Conservation (phyloP, 257 asterid species). For the Parsonsia alboflavescens region DNA sequence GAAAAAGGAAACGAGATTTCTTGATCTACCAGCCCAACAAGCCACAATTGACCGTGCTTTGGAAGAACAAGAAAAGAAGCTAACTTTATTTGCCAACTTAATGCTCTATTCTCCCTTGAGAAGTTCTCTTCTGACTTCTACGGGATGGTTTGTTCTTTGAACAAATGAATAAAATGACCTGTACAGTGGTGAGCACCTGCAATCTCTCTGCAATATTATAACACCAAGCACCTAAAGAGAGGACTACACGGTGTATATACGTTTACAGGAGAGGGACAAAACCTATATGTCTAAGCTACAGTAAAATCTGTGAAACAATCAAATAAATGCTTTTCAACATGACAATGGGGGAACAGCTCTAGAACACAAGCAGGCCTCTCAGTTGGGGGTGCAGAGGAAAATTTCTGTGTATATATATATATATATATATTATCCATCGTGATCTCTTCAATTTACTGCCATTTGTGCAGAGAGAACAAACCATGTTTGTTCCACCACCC, state of each 20-base stretch:
- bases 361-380: background rate
- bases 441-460: slow-evolving; percentile 21
- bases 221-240: slow-evolving; percentile 17
- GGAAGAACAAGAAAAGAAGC: background rate
- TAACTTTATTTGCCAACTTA: slow-evolving; percentile 10
- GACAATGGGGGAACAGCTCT: background rate
- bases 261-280: slow-evolving; percentile 15
- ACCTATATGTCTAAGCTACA: slow-evolving; percentile 45
- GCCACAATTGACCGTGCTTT: background rate
- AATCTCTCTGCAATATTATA: slow-evolving; percentile 20
- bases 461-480: slow-evolving; percentile 8
- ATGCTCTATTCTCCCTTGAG: slow-evolving; percentile 1
- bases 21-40: background rate
- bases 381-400: no score
- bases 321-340: slow-evolving; percentile 15
- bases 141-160: slow-evolving; percentile 26
- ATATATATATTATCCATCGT: background rate
- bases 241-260: slow-evolving; percentile 1
- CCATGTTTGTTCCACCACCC: background rate
- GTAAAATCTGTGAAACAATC: slow-evolving; percentile 27
- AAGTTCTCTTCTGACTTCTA: slow-evolving; percentile 20
- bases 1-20: background rate
- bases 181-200: slow-evolving; percentile 36
- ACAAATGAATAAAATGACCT: slow-evolving; percentile 49
- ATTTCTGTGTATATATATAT: background rate